Conservation (phyloP, 2,329 filamentous ascomycete genomes). For the Alternaria solani region DNA sequence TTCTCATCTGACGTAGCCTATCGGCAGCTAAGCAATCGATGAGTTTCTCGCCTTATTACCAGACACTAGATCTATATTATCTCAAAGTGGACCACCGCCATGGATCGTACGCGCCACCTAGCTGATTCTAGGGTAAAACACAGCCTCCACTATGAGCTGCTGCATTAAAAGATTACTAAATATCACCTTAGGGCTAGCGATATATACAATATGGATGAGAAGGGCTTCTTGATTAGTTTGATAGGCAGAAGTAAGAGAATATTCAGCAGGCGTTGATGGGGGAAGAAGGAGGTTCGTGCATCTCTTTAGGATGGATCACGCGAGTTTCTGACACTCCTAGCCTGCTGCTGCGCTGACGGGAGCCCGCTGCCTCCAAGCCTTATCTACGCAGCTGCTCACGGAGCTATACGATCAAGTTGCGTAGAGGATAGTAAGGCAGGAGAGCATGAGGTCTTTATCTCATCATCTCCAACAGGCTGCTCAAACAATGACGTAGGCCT, state of each 20-base stretch:
- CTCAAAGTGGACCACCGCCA: constrained; percentile 7
- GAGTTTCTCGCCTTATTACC: constrained; percentile 18
- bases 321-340: neutral
- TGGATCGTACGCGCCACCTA: constrained; percentile 9
- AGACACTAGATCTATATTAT: constrained; percentile 10
- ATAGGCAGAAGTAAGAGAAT: constrained; percentile 15
- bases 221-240: constrained; percentile 4
- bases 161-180: constrained; percentile 16
- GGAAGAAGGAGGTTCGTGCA: neutral
- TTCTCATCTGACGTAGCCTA: constrained; percentile 4
- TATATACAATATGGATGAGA: constrained; percentile 22
- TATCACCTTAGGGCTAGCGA: constrained; percentile 11
- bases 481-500: neutral
- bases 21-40: constrained; percentile 9
- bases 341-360: neutral
- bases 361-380: neutral
- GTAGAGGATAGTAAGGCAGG: neutral
- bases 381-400: neutral
- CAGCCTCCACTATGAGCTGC: constrained; percentile 7
- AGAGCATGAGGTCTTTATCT: neutral
- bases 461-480: neutral
- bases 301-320: constrained; percentile 15
- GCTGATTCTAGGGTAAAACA: constrained; percentile 15
- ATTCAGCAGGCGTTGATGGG: neutral
- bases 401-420: neutral